Evolutionary conservation across 768 basidiomycete species (phyloP), one percentile per base, ranked within the genome.

Genomic region (Brasilioporus rufonigricans): DNA sequence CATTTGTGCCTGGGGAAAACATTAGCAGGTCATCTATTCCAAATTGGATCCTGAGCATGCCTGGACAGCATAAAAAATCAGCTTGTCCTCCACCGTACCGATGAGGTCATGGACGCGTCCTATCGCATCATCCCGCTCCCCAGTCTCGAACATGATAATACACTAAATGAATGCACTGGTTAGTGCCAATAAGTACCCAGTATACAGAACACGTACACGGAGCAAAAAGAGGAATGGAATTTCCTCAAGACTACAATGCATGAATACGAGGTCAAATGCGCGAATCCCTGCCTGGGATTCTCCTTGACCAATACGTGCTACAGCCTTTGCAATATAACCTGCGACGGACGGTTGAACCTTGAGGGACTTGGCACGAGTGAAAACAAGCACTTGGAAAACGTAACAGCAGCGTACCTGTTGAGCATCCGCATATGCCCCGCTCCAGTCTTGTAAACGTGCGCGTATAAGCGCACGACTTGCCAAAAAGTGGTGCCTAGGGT

Each of bases 301-400:
- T 13, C 60, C 57, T 39, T 54, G 44, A 0, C 61, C 61, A 32
- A 63, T n/a, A n/a, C 27, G 53, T 13, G 52, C 60, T 5, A 63
- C 21, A 8, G 57, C 55, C 52, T 45, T 63, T 11, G 61, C 57
- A 41, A 62, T 51, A 31, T 61, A 46, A 24, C 61, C 61, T 19
- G 56, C 21, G 40, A 47, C 49, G 4, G 57, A 61, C 27, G 41
- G 41, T 33, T 48, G 52, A 27, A 49, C 33, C 16, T 50, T n/a
- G n/a, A 62, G 31, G 32, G 61, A 63, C 60, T 62, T 27, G 27
- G 1, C 13, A 14, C 31, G 12, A 19, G 24, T 59, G 23, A 57
- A 31, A 21, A 51, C 18, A 36, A 24, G 24, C 4, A 19, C 11
- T 4, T 29, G 7, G 14, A n/a, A 23, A 35, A 39, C 1, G 0